Evolutionary conservation across 768 basidiomycete species (phyloP).

Genomic region (Dendrothele bispora): DNA sequence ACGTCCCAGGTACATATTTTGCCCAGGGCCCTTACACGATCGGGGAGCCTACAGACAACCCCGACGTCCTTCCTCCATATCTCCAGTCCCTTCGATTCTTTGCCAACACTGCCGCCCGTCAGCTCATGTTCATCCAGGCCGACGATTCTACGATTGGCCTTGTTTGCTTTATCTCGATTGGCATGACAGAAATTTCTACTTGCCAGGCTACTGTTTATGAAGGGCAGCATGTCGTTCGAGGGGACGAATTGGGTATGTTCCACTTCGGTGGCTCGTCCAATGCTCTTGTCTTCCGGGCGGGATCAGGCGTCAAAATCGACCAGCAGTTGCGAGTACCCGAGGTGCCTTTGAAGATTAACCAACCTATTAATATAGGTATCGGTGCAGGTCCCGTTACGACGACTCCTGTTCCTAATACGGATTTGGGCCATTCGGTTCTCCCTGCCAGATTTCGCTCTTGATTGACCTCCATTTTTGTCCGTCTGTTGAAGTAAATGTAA

Average conservation of each 20-base stretch:
- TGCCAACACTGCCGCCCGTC: constrained; percentile 37
- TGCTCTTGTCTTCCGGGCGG: too few species aligned
- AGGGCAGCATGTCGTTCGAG: constrained; percentile 41
- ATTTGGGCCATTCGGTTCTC: too few species aligned
- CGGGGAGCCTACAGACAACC: constrained; percentile 7
- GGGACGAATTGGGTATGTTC: too few species aligned
- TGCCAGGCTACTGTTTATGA: constrained; percentile 40
- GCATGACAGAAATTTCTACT: constrained; percentile 53
- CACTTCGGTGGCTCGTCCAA: too few species aligned
- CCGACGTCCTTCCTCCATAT: background rate
- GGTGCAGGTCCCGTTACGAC: too few species aligned
- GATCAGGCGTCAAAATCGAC: background rate
- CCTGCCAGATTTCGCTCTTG: too few species aligned
- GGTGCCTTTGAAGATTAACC: too few species aligned
- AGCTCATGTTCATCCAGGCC: constrained; percentile 42
- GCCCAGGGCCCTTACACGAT: constrained; percentile 22
- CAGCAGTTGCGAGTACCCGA: too few species aligned
- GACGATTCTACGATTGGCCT: constrained; percentile 38
- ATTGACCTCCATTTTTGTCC: too few species aligned
- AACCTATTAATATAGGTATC: too few species aligned
- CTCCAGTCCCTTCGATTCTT: constrained; percentile 21
- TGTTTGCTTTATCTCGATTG: constrained; percentile 39
- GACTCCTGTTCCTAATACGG: too few species aligned
- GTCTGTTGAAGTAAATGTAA: too few species aligned
- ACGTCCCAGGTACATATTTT: constrained; percentile 44